A percentile compares a stretch with the other conserved stretches of the same genome.
Conservation (phyloP, 192 early-diverging fungal species). For the Phycomyces blakesleeanus region DNA sequence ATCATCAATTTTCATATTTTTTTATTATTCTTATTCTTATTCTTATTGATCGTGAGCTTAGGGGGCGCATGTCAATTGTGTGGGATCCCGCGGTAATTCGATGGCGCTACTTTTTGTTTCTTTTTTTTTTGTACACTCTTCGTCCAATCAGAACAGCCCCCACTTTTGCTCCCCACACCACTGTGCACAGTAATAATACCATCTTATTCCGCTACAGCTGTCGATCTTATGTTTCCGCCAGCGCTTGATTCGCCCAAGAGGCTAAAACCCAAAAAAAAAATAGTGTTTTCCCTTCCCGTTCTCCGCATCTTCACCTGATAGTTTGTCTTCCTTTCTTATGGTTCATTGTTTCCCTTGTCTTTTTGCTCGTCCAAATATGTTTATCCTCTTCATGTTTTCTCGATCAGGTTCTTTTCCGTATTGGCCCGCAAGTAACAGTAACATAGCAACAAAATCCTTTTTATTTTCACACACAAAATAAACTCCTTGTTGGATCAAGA, state of each 20-base stretch:
- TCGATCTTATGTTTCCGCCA: slow-evolving; percentile 5
- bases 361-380: too few species aligned
- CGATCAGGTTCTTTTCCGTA: too few species aligned
- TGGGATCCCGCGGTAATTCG: slow-evolving; percentile 13
- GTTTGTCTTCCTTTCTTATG: too few species aligned
- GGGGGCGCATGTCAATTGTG: slow-evolving; percentile 6
- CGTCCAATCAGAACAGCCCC: slow-evolving; percentile 6
- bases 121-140: too few species aligned
- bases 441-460: too few species aligned
- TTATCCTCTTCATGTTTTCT: too few species aligned
- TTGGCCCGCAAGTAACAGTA: too few species aligned
- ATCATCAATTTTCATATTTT: slow-evolving; percentile 5
- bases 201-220: neutral
- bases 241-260: neutral
- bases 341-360: too few species aligned
- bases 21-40: too few species aligned
- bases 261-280: neutral
- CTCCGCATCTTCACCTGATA: neutral
- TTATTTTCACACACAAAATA: too few species aligned
- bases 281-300: neutral
- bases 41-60: slow-evolving; percentile 10
- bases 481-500: too few species aligned
- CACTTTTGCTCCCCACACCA: slow-evolving; percentile 1
- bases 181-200: neutral
- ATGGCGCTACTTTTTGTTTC: neutral